phyloP scores from a whole-genome alignment of 371 early-diverging fungal genomes.

The Aphelidium insulamus region DNA sequence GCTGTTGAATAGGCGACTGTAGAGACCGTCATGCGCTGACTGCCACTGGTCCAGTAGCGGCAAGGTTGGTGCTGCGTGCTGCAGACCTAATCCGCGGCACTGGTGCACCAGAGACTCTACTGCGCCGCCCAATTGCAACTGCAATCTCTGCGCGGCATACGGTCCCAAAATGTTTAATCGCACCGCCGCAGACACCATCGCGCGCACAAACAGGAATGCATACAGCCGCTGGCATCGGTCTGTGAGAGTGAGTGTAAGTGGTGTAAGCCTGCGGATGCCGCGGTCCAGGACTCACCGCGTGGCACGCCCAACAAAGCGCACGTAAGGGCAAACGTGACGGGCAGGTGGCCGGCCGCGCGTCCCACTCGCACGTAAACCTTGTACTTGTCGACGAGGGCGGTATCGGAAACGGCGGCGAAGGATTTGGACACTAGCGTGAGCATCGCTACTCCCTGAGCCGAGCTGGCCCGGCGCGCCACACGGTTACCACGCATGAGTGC shows the following conservation, averaged over 20 bases:
- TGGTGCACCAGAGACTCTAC: no score
- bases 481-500: constrained; percentile 32
- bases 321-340: constrained; percentile 40
- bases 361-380: constrained; percentile 26
- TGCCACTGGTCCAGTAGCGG: no score
- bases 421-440: constrained; percentile 32
- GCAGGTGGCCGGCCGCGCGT: constrained; percentile 36
- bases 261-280: neutral
- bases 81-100: no score
- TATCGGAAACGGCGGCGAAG: constrained; percentile 10
- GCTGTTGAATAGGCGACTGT: no score
- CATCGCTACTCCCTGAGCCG: constrained; percentile 43
- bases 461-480: constrained; percentile 40
- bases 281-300: neutral
- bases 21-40: no score
- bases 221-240: constrained; percentile 46
- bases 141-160: constrained; percentile 70
- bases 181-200: constrained; percentile 63
- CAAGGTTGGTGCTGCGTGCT: no score
- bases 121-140: no score
- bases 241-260: constrained; percentile 4
- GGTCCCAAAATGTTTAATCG: constrained; percentile 74
- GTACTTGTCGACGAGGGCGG: constrained; percentile 19
- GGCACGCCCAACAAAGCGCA: constrained; percentile 26
- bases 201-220: constrained; percentile 56